Percentiles rank a stretch among this genome's conserved stretches.
phyloP scores from a whole-genome alignment of 2,329 filamentous ascomycete species.

The Leptographium flavum region DNA sequence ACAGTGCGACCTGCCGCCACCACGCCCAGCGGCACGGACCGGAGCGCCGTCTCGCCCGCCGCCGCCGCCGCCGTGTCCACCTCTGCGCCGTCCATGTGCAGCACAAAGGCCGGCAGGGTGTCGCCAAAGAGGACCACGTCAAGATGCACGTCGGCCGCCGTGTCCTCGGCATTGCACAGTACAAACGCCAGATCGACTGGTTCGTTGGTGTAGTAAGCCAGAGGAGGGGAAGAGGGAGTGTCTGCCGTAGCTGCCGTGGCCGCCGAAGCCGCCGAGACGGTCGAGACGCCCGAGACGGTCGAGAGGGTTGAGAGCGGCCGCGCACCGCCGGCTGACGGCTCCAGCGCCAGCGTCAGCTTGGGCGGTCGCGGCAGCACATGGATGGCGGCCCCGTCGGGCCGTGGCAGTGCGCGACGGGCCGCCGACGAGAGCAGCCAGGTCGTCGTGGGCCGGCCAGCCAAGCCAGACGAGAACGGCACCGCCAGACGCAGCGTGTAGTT shows the following conservation, averaged over 20 bases:
- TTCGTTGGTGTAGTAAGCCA: conserved; percentile 89
- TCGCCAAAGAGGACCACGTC: conserved; percentile 53
- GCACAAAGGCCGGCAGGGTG: conserved; percentile 27
- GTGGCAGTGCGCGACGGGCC: conserved; percentile 30
- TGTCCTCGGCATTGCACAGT: conserved; percentile 70
- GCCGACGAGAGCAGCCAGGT: conserved; percentile 36
- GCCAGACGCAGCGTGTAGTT: conserved; percentile 55
- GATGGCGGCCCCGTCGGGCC: conserved; percentile 39
- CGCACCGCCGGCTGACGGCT: background rate
- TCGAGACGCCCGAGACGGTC: background rate
- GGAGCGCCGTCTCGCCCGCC: conserved; percentile 16
- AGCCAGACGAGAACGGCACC: conserved; percentile 33
- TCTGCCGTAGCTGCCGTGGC: conserved; percentile 22
- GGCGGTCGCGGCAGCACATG: conserved; percentile 78
- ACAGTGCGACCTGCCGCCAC: conserved; percentile 30
- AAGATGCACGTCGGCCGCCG: conserved; percentile 57
- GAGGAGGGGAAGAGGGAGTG: no score
- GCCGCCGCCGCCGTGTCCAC: conserved; percentile 11
- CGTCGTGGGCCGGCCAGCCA: conserved; percentile 15
- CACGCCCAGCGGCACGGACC: conserved; percentile 28
- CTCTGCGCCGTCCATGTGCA: conserved; percentile 16
- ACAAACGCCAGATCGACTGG: conserved; percentile 52
- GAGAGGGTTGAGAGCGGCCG: no score
- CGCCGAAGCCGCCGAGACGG: background rate
- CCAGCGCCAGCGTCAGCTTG: conserved; percentile 64